Base-by-base conservation (phyloP, 1,284 basidiomycete genomes). In the Trametes versicolor region DNA sequence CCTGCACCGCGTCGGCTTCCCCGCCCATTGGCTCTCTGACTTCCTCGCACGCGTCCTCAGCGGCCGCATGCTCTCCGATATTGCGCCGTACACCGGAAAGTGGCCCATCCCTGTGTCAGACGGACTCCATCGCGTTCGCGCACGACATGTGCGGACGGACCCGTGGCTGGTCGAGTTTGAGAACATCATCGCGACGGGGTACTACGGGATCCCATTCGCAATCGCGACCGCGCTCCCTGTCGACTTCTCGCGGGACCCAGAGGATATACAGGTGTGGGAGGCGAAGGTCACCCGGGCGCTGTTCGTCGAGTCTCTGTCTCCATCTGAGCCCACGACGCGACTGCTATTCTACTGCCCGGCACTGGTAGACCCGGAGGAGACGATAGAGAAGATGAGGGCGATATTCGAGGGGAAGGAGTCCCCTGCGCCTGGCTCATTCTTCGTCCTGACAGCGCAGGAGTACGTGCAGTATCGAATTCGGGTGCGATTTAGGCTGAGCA, bases 21-120 rank as follows among this genome's bases (percentile, higher is more conserved):
- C 79, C 15, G 69, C 68, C 51, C 76, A 78, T 62, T 80, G 76
- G 78, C 75, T 82, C 23, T 71, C 73, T 37, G 78, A 79, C 9
- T 77, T 76, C 68, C 58, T 77, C 32, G 72, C 76, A 47, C 69
- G 64, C 39, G 51, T 80, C 4, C 64, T 81, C 15, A 69, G 69
- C 25, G 74, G 77, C 50, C 67, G 54, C 17, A 62, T 79, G 32
- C 56, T 67, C 32, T 74, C 74, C 23, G 74, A 76, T 27, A 70
- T 76, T 58, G 68, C 65, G 13, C 73, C 75, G 0, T 79, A 76
- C 60, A 39, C 58, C 4, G 75, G 64, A 2, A 52, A 47, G 13
- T 72, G 71, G 51, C 77, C 78, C 12, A 77, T 79, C 23, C 78
- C 78, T 2, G 55, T 76, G 10, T 67, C 63, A 12, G 75, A 80